Evolutionary conservation across 441 rosid species (phyloP).

Genomic region (Gossypium davidsonii): DNA sequence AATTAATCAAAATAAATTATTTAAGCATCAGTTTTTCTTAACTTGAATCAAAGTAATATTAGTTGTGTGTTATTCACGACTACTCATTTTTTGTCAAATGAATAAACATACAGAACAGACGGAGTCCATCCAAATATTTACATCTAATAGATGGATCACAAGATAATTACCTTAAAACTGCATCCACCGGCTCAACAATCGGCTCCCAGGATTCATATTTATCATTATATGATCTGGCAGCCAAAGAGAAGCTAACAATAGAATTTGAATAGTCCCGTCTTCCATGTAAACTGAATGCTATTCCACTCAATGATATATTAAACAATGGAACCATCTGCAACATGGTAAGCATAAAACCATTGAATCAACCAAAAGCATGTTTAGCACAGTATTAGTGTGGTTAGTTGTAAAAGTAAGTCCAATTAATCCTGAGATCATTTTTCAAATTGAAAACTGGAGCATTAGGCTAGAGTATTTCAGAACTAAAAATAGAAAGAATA

Average conservation of each 20-base stretch:
- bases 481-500: not conserved
- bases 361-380: slow-evolving; percentile 7
- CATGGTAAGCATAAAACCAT: slow-evolving; percentile 18
- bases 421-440: not conserved
- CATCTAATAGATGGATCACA: slow-evolving; percentile 2
- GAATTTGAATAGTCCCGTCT: slow-evolving; percentile 59
- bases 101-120: not conserved
- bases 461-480: not conserved
- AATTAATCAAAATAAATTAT: not conserved
- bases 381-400: not conserved
- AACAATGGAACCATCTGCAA: slow-evolving; percentile 97
- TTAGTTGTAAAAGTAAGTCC: not conserved
- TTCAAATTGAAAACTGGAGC: not conserved
- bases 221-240: slow-evolving; percentile 89
- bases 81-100: not conserved
- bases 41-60: not conserved
- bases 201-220: slow-evolving; percentile 96
- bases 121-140: not conserved
- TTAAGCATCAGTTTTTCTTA: not conserved
- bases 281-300: slow-evolving; percentile 72
- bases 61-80: not conserved
- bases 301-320: slow-evolving; percentile 67
- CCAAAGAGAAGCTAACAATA: slow-evolving; percentile 69
- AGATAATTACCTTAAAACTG: slow-evolving; percentile 54
- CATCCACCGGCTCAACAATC: slow-evolving; percentile 83